Base-by-base conservation (phyloP, 495 filamentous ascomycete species). In the Aspergillus affinis region DNA sequence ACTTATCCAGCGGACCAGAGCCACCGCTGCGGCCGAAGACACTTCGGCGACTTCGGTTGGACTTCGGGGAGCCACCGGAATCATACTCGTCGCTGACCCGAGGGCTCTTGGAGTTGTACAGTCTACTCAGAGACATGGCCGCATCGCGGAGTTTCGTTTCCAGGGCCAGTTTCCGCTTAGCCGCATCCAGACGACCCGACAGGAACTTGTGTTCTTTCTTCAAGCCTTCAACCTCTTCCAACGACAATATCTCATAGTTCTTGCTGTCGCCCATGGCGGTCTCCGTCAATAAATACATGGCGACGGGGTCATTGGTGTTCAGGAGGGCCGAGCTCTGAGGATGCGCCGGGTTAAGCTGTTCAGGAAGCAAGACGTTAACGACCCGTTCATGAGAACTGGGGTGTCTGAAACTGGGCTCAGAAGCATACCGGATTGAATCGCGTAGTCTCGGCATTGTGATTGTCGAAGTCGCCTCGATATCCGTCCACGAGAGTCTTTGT, bases 71-170 rank as follows among this genome's bases (percentile, higher is more conserved):
- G 7, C 60, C 68, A 58, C 72, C 68, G 49, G 66, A 53, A 51
- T 71, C 65, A 23, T 70, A 73, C 10, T 73, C 70, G 27, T 73
- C 65, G 63, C 75, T 72, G 57, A 59, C 65, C 48, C 74, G 63
- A 27, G 71, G 65, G 32, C 74, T 79, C 57, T 80, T 82, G 54
- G 80, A 78, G 21, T 82, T 84, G 68, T 96, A 89, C 26, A 98
- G 76, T 63, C 90, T 81, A 48, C 85, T 86, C 69, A 98, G 86
- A 17, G 90, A 94, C 59, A 88, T 81, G 12, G 95, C 93, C 0
- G 94, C 95, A 81, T 97, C 93, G 60, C 91, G 87, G 59, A 97
- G 88, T 74, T 97, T 98, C 21, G 86, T 90, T 68, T 98, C 94
- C 50, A 97, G 86, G n/a, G 87, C 85, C 44, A 98, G 81, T 73